Evolutionary conservation across 192 early-diverging fungal species (phyloP).

Genomic region (Gonapodya sp.): DNA sequence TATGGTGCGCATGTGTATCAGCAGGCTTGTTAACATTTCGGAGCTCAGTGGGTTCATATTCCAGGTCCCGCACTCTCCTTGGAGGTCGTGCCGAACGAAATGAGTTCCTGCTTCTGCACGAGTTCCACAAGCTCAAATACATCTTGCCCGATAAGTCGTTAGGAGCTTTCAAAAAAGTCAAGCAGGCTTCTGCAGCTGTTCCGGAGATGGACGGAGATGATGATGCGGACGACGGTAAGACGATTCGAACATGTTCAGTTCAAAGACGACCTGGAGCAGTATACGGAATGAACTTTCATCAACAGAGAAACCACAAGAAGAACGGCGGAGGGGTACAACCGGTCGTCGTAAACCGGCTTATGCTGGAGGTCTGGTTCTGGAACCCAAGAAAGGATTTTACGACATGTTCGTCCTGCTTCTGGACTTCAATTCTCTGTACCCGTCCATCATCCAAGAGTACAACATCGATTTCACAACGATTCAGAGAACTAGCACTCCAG

Average conservation of each 20-base stretch:
- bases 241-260: too few species aligned
- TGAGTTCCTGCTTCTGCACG: slow-evolving; percentile 89
- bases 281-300: too few species aligned
- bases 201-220: slow-evolving; percentile 18
- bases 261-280: too few species aligned
- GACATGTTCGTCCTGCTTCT: slow-evolving; percentile 88
- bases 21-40: not conserved
- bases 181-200: slow-evolving; percentile 13
- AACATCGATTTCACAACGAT: slow-evolving; percentile 99
- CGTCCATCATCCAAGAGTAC: slow-evolving; percentile 99
- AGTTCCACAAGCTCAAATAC: slow-evolving; percentile 85
- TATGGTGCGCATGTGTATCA: too few species aligned
- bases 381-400: slow-evolving; percentile 95
- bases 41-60: not conserved
- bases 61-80: slow-evolving; percentile 66
- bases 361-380: slow-evolving; percentile 89
- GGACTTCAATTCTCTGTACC: slow-evolving; percentile 99
- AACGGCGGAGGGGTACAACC: slow-evolving; percentile 17
- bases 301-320: not conserved
- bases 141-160: slow-evolving; percentile 81
- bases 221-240: slow-evolving; percentile 18
- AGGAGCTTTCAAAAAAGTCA: slow-evolving; percentile 12
- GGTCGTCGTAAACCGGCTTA: slow-evolving; percentile 81
- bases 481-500: slow-evolving; percentile 24
- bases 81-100: slow-evolving; percentile 90